Evolutionary conservation across 148 eudicot genomes (phyloP).

Genomic region (Oxyria digyna): DNA sequence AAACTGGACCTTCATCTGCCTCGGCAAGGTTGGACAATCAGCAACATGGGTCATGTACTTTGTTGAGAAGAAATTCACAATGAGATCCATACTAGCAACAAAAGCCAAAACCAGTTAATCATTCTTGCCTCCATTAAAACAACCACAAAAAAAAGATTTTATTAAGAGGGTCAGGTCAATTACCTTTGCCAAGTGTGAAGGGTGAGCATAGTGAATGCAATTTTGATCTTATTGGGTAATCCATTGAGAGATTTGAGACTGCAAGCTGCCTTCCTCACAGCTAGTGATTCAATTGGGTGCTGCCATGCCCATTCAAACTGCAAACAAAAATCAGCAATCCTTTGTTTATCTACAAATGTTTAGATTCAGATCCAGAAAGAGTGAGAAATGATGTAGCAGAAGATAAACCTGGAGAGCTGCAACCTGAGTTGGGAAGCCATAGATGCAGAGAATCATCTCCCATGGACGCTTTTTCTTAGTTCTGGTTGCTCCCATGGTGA

Average conservation of each 20-base stretch:
- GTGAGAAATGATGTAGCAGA: neutral
- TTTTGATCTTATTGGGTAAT: constrained; percentile 66
- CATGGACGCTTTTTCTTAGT: constrained; percentile 85
- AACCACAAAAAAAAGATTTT: too few species aligned
- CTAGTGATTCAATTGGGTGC: constrained; percentile 75
- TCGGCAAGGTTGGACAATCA: constrained; percentile 64
- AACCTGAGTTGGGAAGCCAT: constrained; percentile 76
- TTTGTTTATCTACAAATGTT: neutral
- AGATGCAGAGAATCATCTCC: constrained; percentile 89
- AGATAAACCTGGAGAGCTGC: constrained; percentile 76
- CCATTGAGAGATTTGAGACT: constrained; percentile 67
- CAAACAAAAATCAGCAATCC: constrained; percentile 10
- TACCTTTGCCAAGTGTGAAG: constrained; percentile 80
- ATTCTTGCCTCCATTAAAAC: neutral
- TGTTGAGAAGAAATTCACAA: constrained; percentile 73
- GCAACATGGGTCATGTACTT: constrained; percentile 50
- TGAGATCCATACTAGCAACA: constrained; percentile 54
- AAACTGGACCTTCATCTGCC: constrained; percentile 53
- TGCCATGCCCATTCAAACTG: constrained; percentile 99
- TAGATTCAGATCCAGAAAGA: neutral
- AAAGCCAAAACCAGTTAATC: constrained; percentile 1
- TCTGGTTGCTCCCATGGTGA: constrained; percentile 55
- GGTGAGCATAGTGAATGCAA: constrained; percentile 80
- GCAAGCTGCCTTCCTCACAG: constrained; percentile 59
- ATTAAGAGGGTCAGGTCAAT: neutral